A percentile compares a stretch with the other conserved stretches of the same genome.
phyloP scores from a whole-genome alignment of 176 grass and related monocot species.

The Eragrostis nindensis region DNA sequence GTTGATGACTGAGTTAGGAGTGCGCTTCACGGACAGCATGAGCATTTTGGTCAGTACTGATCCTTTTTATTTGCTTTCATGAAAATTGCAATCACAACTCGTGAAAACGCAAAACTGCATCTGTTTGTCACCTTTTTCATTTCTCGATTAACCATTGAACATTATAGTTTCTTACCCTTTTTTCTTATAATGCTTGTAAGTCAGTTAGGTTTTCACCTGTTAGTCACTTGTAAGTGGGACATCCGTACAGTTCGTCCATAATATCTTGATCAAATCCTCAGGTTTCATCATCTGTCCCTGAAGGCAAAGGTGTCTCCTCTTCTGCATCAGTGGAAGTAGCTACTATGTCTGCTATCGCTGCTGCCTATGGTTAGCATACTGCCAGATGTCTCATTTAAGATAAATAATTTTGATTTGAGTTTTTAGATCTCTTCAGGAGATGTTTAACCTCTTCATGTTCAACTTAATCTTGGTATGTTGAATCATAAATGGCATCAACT shows the following conservation, averaged over 20 bases:
- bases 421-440: slow-evolving; percentile 3
- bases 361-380: slow-evolving; percentile 71
- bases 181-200: not conserved
- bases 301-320: slow-evolving; percentile 99
- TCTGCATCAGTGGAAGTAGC: slow-evolving; percentile 98
- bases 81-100: slow-evolving; percentile 16
- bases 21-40: slow-evolving; percentile 83
- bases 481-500: slow-evolving; percentile 21
- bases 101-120: slow-evolving; percentile 11
- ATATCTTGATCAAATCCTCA: slow-evolving; percentile 41
- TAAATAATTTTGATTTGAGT: not conserved
- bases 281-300: slow-evolving; percentile 96
- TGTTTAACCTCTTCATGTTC: slow-evolving; percentile 11
- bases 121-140: slow-evolving; percentile 27
- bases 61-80: slow-evolving; percentile 14
- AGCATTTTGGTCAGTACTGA: slow-evolving; percentile 71
- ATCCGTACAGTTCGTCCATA: not conserved
- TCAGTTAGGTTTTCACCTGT: not conserved
- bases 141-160: not conserved
- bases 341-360: slow-evolving; percentile 86
- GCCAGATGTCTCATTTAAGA: not conserved
- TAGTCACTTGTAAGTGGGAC: not conserved
- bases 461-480: slow-evolving; percentile 29
- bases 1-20: slow-evolving; percentile 84
- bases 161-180: slow-evolving; percentile 6